Evolutionary conservation across 2,329 filamentous ascomycete species (phyloP).

Genomic region (Boeremia lycopersici): DNA sequence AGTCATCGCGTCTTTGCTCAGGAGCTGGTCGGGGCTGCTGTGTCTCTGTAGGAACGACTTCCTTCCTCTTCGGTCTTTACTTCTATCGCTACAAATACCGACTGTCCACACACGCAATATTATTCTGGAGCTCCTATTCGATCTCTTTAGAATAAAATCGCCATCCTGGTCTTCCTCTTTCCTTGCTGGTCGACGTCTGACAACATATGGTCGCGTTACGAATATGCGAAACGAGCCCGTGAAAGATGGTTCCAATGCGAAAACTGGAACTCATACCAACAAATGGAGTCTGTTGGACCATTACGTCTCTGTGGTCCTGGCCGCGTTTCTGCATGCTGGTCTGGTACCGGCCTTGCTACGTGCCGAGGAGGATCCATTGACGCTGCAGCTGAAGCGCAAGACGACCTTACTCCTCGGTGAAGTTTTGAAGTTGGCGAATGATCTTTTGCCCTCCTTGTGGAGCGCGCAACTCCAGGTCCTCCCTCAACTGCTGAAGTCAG

Average conservation of each 20-base stretch:
- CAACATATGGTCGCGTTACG: slow-evolving; percentile 93
- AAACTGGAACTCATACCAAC: slow-evolving; percentile 67
- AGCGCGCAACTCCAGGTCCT: slow-evolving; percentile 86
- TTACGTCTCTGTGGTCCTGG: slow-evolving; percentile 86
- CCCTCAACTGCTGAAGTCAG: slow-evolving; percentile 80
- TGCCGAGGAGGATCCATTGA: slow-evolving; percentile 71
- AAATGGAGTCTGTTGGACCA: slow-evolving; percentile 85
- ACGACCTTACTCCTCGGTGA: slow-evolving; percentile 90
- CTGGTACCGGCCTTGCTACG: slow-evolving; percentile 61
- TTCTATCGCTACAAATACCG: slow-evolving; percentile 67
- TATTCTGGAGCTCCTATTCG: slow-evolving; percentile 86
- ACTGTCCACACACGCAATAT: slow-evolving; percentile 69
- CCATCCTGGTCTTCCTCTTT: slow-evolving; percentile 96
- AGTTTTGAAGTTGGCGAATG: slow-evolving; percentile 85
- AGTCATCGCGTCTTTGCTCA: slow-evolving; percentile 88
- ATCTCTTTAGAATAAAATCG: slow-evolving; percentile 85
- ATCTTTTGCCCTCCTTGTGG: slow-evolving; percentile 79
- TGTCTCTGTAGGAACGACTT: slow-evolving; percentile 87
- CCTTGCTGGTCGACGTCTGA: slow-evolving; percentile 86
- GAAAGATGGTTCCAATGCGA: slow-evolving; percentile 62
- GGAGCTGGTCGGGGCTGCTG: slow-evolving; percentile 92
- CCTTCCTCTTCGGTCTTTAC: slow-evolving; percentile 79
- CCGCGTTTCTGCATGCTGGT: slow-evolving; percentile 82
- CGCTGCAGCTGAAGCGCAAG: slow-evolving; percentile 78
- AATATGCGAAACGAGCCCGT: slow-evolving; percentile 71